phyloP scores from a whole-genome alignment of 148 eudicot genomes.

The Camellia lanceoleosa region DNA sequence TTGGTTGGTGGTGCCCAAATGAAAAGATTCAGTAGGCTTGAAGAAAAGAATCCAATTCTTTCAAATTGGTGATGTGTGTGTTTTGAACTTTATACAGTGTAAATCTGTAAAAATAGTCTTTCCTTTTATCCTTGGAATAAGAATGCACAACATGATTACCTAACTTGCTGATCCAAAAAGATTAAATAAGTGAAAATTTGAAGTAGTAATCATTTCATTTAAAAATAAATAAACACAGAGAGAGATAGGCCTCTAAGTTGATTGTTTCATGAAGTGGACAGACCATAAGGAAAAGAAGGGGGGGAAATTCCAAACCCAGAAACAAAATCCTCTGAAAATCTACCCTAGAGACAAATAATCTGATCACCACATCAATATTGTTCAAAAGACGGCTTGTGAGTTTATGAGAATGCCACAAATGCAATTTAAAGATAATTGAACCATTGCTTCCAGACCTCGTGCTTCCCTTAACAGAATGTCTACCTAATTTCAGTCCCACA shows the following conservation, averaged over 20 bases:
- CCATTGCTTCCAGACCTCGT: neutral
- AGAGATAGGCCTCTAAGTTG: neutral
- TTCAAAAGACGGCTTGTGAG: neutral
- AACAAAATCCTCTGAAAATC: neutral
- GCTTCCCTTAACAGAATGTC: neutral
- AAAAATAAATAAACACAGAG: neutral
- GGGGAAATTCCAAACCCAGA: neutral
- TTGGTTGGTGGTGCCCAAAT: neutral
- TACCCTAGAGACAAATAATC: neutral
- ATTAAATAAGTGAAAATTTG: neutral
- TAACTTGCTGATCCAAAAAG: neutral
- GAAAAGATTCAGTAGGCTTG: slow-evolving; percentile 8
- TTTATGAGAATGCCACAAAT: neutral
- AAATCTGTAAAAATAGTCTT: no score
- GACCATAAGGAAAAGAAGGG: neutral
- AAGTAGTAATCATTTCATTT: no score
- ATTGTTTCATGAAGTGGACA: neutral
- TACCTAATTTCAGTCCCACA: neutral
- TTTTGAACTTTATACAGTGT: neutral
- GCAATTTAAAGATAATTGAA: neutral
- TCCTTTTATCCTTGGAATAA: no score
- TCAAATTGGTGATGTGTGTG: neutral
- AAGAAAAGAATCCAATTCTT: slow-evolving; percentile 23
- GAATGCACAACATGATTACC: no score
- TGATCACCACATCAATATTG: neutral